phyloP scores from a whole-genome alignment of 1,284 basidiomycete species.

The Cryptococcus wingfieldii region DNA sequence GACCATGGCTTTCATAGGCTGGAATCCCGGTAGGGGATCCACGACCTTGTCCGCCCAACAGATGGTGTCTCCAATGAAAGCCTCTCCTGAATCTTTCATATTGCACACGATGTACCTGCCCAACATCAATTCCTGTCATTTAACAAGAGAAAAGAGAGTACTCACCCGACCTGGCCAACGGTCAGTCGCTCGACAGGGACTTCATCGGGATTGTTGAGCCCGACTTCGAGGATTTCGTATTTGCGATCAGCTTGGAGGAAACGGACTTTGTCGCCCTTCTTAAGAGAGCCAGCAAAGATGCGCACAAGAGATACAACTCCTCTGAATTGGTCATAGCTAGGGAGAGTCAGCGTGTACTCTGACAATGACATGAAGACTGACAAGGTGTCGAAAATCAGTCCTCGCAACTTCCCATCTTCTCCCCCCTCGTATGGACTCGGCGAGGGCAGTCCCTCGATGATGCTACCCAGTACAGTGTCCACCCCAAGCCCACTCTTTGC shows the following conservation, averaged over 20 bases:
- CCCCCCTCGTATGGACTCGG: conserved; percentile 50
- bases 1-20: conserved; percentile 92
- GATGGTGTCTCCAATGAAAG: conserved; percentile 74
- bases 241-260: conserved; percentile 82
- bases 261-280: conserved; percentile 80
- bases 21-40: conserved; percentile 85
- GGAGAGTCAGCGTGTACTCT: neutral
- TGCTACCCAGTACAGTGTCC: conserved; percentile 68
- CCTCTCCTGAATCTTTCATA: conserved; percentile 96
- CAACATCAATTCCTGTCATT: neutral
- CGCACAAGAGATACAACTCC: conserved; percentile 92
- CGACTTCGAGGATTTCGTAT: conserved; percentile 88
- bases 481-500: conserved; percentile 86
- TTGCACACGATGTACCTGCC: conserved; percentile 63
- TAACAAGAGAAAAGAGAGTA: conserved; percentile 40
- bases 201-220: conserved; percentile 89
- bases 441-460: conserved; percentile 76
- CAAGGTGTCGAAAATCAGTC: conserved; percentile 90
- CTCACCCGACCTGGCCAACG: conserved; percentile 87
- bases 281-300: conserved; percentile 58
- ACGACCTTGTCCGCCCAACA: conserved; percentile 70
- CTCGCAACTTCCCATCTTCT: conserved; percentile 62
- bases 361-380: conserved; percentile 48
- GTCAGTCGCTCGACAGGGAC: conserved; percentile 63
- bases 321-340: conserved; percentile 90